Evolutionary conservation across 164 flowering plant species (phyloP).

Genomic region (Tinospora cordifolia): DNA sequence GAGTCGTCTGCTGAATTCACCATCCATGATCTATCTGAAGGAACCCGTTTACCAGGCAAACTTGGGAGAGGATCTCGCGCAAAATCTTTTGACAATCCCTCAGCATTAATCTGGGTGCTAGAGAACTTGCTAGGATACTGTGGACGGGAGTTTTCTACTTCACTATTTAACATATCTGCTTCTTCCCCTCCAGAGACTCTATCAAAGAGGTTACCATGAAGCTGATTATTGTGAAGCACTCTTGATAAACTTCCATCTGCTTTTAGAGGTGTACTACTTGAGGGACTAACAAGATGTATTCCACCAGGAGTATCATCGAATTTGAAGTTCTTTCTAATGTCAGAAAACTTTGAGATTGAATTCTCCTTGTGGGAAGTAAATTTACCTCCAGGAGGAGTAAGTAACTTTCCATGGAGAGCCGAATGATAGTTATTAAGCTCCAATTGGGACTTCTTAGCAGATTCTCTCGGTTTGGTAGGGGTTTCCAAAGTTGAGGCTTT

Average conservation of each 20-base stretch:
- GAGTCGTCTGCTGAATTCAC: constrained; percentile 27
- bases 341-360: constrained; percentile 11
- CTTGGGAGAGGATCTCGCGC: constrained; percentile 17
- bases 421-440: constrained; percentile 22
- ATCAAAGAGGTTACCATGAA: constrained; percentile 17
- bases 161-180: constrained; percentile 24
- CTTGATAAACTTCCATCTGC: constrained; percentile 28
- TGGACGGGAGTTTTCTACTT: constrained; percentile 24
- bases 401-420: constrained; percentile 29
- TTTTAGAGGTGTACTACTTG: constrained; percentile 27
- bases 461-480: constrained; percentile 23
- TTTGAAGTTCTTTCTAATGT: constrained; percentile 23
- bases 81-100: constrained; percentile 21
- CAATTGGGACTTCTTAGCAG: constrained; percentile 13
- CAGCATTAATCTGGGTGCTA: constrained; percentile 23
- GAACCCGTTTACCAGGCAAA: constrained; percentile 27
- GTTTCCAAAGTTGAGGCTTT: constrained; percentile 29
- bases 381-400: constrained; percentile 15
- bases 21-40: constrained; percentile 25
- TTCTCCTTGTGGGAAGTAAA: constrained; percentile 9
- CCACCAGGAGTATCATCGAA: constrained; percentile 27
- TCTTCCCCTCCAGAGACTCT: constrained; percentile 23
- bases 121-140: constrained; percentile 18
- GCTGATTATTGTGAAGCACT: constrained; percentile 17
- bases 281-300: constrained; percentile 22